Evolutionary conservation across 2,329 filamentous ascomycete species (phyloP).

Genomic region (Pseudogymnoascus sp.): DNA sequence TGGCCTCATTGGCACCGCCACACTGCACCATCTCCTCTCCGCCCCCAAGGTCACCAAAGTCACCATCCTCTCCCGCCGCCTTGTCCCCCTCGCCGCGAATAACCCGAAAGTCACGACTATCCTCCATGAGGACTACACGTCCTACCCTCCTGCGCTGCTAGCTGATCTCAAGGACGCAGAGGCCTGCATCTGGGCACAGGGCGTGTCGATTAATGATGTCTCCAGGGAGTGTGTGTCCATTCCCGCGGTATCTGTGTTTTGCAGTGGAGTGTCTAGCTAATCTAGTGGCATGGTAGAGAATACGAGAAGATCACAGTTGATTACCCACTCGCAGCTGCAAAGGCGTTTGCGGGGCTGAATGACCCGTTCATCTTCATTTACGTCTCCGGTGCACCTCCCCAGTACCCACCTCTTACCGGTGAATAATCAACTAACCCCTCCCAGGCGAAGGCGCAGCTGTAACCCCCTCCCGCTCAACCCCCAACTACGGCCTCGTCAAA

Average conservation of each 20-base stretch:
- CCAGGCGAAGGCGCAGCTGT: slow-evolving; percentile 39
- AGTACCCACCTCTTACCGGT: background rate
- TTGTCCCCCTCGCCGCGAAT: slow-evolving; percentile 53
- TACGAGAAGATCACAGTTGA: slow-evolving; percentile 61
- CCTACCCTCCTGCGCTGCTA: slow-evolving; percentile 50
- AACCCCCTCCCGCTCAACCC: slow-evolving; percentile 44
- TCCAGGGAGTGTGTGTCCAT: slow-evolving; percentile 41
- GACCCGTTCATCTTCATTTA: slow-evolving; percentile 60
- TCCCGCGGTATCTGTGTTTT: background rate
- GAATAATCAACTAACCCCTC: background rate
- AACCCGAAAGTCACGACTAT: slow-evolving; percentile 57
- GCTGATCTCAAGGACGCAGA: slow-evolving; percentile 52
- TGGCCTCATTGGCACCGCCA: slow-evolving; percentile 53
- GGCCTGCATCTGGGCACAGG: slow-evolving; percentile 67
- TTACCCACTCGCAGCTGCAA: slow-evolving; percentile 55
- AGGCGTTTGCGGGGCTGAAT: slow-evolving; percentile 44
- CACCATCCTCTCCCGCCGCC: slow-evolving; percentile 57
- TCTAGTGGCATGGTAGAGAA: slow-evolving; percentile 31
- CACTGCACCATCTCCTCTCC: slow-evolving; percentile 53
- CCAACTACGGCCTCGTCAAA: slow-evolving; percentile 55
- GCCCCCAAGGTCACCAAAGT: slow-evolving; percentile 48
- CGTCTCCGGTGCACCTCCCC: slow-evolving; percentile 45
- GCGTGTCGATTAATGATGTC: slow-evolving; percentile 53
- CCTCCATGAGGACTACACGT: slow-evolving; percentile 56
- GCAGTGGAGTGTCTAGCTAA: background rate